Percentiles rank a stretch among this genome's conserved stretches.
These are phyloP conservation scores for Podospora appendiculata DNA, from an alignment of 495 filamentous ascomycete species.

Conservation along the genomic window DNA sequence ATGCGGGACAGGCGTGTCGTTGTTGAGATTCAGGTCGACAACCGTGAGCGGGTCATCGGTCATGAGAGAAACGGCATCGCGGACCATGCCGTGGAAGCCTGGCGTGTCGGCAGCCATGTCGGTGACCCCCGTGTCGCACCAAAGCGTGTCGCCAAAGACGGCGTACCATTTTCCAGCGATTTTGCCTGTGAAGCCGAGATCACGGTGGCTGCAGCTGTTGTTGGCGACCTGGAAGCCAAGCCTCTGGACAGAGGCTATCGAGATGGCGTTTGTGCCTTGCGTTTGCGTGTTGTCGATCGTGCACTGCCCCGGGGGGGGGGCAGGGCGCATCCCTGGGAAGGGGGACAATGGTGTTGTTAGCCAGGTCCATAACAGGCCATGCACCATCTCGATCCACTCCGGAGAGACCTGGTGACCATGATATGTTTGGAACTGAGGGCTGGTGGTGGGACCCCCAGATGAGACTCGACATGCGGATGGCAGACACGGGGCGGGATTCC, in stretches of 20 bases:
- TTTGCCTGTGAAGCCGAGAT: constrained; percentile 34
- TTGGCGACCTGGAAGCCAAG: constrained; percentile 27
- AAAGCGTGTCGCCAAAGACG: constrained; percentile 30
- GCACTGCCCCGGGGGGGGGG: not conserved
- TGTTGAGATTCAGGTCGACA: constrained; percentile 21
- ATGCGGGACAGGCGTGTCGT: constrained; percentile 22
- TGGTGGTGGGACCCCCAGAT: no score
- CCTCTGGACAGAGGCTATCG: constrained; percentile 7
- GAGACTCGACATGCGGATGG: no score
- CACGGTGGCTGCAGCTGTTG: constrained; percentile 31
- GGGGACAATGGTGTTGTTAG: no score
- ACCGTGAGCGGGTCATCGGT: constrained; percentile 24
- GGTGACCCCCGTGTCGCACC: constrained; percentile 23
- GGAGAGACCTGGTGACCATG: no score
- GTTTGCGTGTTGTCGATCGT: constrained; percentile 26
- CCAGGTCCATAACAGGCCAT: no score
- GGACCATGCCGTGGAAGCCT: constrained; percentile 30
- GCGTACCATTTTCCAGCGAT: constrained; percentile 29
- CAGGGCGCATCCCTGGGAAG: not conserved
- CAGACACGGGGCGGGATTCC: no score
- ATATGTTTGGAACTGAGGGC: no score
- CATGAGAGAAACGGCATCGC: constrained; percentile 21
- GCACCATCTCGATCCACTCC: no score
- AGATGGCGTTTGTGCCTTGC: constrained; percentile 23
- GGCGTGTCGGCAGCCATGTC: constrained; percentile 14